Evolutionary conservation across 305 asterid genomes (phyloP), one percentile per base, ranked within the genome.

Genomic region (Solanum chacoense): DNA sequence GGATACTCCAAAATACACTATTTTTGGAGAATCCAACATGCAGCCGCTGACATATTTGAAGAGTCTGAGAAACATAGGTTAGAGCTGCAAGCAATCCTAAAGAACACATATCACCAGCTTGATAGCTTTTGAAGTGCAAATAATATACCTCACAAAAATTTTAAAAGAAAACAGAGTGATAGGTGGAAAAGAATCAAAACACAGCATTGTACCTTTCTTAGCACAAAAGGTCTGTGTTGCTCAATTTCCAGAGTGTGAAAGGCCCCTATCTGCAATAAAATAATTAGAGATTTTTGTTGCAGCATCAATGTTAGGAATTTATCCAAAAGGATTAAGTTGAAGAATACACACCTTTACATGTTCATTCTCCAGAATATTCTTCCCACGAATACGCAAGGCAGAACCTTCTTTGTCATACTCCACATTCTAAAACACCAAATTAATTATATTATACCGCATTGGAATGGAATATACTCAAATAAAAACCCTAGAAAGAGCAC

Each of bases 241-340:
- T 97, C 99, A 85, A 97, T 91, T 90, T 97, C 99, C 85, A 97
- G 94, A 24, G 99, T 96, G 95, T 97, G 99, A 90, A 95, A 97
- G 88, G 98, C 97, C 88, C 99, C 99, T 76, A 96, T 95, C 99
- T 97, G 93, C 92, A 91, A 77, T 85, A 87, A 63, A 88, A 89
- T 79, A 87, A 90, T 74, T 55, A 89, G 73, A 80, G 79, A 63
- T 55, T 73, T 87, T 74, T 50, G 87, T 31, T 40, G 92, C 67
- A 84, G 88, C 72, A 85, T 67, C 75, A 79, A 89, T 37, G 87
- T 20, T 86, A 86, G 42, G 34, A 76, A 32, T 65, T 87, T 87
- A 75, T n/a, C 18, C 72, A 18, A 20, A 65, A 63, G 14, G 75
- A 67, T 40, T 59, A 26, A 93, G 81, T 79, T 28, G 78, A 89